Percentiles rank a stretch among this genome's conserved stretches.
Conservation (phyloP, 1,139 yeast species). For the Geotrichum klebahnii region DNA sequence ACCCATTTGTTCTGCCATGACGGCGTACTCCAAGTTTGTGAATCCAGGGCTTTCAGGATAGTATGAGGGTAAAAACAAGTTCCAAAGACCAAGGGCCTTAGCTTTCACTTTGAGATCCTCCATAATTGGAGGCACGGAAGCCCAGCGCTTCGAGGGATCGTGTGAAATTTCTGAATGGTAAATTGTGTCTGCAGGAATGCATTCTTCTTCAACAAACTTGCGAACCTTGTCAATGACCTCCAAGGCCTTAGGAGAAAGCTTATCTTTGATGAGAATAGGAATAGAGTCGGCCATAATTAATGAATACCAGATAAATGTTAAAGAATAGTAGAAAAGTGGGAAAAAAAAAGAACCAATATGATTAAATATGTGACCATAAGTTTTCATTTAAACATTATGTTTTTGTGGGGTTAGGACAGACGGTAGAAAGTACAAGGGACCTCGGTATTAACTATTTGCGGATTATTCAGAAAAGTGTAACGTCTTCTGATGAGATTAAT, state of each 20-base stretch:
- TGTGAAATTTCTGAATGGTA: conserved; percentile 44
- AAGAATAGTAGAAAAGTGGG: too few relatives aligned
- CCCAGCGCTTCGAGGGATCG: conserved; percentile 50
- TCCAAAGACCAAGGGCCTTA: conserved; percentile 57
- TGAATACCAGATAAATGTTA: too few relatives aligned
- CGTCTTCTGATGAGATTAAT: too few relatives aligned
- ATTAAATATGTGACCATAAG: too few relatives aligned
- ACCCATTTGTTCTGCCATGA: conserved; percentile 68
- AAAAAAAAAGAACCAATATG: too few relatives aligned
- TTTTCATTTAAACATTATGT: too few relatives aligned
- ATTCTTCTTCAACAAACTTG: conserved; percentile 56
- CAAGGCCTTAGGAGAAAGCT: conserved; percentile 49
- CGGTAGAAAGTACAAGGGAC: too few relatives aligned
- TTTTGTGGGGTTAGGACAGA: too few relatives aligned
- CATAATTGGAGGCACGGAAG: conserved; percentile 47
- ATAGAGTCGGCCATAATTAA: conserved; percentile 32
- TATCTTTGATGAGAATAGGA: conserved; percentile 42
- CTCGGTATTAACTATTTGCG: too few relatives aligned
- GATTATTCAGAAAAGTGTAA: too few relatives aligned
- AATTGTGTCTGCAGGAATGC: conserved; percentile 54
- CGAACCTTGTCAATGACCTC: conserved; percentile 50
- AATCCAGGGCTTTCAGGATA: conserved; percentile 62
- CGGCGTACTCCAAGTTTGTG: conserved; percentile 63
- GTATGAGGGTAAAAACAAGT: conserved; percentile 55
- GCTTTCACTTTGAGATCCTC: conserved; percentile 57